Evolutionary conservation across 208 protist genomes (phyloP), one percentile per base, ranked within the genome.

Genomic region (Phytomonas sp.): DNA sequence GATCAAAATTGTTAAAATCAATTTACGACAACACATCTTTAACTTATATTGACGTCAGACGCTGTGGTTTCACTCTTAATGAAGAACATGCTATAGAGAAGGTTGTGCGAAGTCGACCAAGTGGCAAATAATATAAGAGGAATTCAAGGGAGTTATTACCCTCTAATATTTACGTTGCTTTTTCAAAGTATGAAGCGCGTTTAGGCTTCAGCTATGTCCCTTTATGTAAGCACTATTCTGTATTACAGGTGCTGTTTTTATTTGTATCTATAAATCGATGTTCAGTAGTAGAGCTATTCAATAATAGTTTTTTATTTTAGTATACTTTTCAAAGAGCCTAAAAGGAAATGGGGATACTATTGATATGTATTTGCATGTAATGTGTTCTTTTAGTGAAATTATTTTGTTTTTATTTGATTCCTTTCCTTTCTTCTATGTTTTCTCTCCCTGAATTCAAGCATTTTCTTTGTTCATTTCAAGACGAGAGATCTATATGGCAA

Each of bases 31-130:
- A 91, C 67, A 71, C 66, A 52, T 83, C 83, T 0, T 75, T 97
- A 6, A 69, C 66, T 10, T 75, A 80, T 63, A 69, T 97, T 33
- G 91, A 94, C 60, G 77, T 91, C 12, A 77, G 88, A 32, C 64
- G 71, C 33, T 89, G 86, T 76, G 78, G 81, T 34, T 42, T 94
- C 49, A 69, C 78, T 11, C 19, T 56, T 2, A 59, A 78, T 33
- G 78, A 86, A 66, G 78, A 90, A 59, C 40, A 45, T 49, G 73
- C 59, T 8, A 89, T 94, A 59, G 75, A 83, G 64, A 63, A 33
- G 19, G 34, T 71, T 0, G 63, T 86, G 23, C 73, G 77, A 66
- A 26, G 66, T 37, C 76, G 82, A n/a, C 36, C 7, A 34, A 19
- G 64, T 33, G 63, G 5, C 29, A 68, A 68, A 11, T 52, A 42